These are phyloP conservation scores for Bruguiera gymnorhiza DNA, from an alignment of 345 rosid species.

Conservation along the genomic window DNA sequence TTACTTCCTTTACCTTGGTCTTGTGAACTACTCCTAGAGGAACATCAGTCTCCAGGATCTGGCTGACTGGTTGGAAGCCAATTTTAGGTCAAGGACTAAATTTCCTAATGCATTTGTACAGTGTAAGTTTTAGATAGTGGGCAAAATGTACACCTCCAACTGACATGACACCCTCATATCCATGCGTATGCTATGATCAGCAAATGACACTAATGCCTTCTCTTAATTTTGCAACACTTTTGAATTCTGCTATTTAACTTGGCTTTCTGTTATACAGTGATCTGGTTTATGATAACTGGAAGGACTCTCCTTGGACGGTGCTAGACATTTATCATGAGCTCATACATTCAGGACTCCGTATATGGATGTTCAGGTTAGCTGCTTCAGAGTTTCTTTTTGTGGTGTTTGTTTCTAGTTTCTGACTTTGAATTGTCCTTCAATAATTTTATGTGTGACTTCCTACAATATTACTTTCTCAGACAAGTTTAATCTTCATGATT, in stretches of 20 bases:
- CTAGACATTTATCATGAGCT: conserved; percentile 78
- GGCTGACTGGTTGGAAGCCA: background rate
- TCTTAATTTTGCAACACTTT: background rate
- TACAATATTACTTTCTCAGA: too few species aligned
- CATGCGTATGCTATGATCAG: background rate
- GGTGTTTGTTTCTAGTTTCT: background rate
- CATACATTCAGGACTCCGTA: conserved; percentile 66
- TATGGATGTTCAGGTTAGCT: conserved; percentile 86
- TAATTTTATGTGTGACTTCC: background rate
- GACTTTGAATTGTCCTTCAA: background rate
- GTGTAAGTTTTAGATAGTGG: background rate
- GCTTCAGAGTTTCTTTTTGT: background rate
- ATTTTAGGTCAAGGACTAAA: background rate
- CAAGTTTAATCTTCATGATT: too few species aligned
- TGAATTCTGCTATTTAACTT: background rate
- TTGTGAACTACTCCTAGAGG: background rate
- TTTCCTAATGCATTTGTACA: background rate
- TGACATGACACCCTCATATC: background rate
- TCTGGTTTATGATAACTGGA: conserved; percentile 49
- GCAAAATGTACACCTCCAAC: background rate
- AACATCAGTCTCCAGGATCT: background rate
- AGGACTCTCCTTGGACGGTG: conserved; percentile 63
- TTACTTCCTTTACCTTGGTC: background rate
- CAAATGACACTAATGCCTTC: background rate
- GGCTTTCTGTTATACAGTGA: conserved; percentile 39